Percentiles rank a stretch among this genome's conserved stretches.
Conservation (phyloP, 169 alveolate species). For the Plasmodium yoelii region DNA sequence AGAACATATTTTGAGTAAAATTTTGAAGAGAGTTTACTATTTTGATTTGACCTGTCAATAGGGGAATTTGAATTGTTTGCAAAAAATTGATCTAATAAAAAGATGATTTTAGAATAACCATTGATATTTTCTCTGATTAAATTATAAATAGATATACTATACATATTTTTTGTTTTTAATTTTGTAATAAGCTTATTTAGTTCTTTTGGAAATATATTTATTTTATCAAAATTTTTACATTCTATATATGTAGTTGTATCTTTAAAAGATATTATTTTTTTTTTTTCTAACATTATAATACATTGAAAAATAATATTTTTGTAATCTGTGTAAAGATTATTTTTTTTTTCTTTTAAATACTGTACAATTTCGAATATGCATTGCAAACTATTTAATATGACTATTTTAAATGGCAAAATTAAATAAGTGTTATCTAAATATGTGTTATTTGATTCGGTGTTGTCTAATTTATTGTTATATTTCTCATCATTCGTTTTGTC, state of each 20-base stretch:
- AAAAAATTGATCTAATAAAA: constrained; percentile 26
- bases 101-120: constrained; percentile 49
- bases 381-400: constrained; percentile 42
- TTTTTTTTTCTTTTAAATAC: constrained; percentile 8
- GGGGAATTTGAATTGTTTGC: background rate
- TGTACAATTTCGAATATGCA: constrained; percentile 30
- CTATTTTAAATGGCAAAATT: constrained; percentile 14
- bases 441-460: no score
- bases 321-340: constrained; percentile 9
- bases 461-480: background rate
- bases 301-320: constrained; percentile 27
- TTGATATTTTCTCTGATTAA: constrained; percentile 34
- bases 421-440: background rate
- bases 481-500: background rate
- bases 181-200: constrained; percentile 44
- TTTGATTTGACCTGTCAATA: background rate
- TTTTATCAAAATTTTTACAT: constrained; percentile 51
- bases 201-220: constrained; percentile 44
- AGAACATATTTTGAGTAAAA: background rate
- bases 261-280: constrained; percentile 24
- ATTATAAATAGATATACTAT: constrained; percentile 52
- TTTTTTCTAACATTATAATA: constrained; percentile 2
- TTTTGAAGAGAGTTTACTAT: constrained; percentile 6
- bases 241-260: constrained; percentile 57
- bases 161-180: constrained; percentile 62